Percentiles rank a stretch among this genome's conserved stretches.
These are phyloP conservation scores for Leptographium lundbergii DNA, from an alignment of 2,329 filamentous ascomycete genomes.

Conservation along the genomic window DNA sequence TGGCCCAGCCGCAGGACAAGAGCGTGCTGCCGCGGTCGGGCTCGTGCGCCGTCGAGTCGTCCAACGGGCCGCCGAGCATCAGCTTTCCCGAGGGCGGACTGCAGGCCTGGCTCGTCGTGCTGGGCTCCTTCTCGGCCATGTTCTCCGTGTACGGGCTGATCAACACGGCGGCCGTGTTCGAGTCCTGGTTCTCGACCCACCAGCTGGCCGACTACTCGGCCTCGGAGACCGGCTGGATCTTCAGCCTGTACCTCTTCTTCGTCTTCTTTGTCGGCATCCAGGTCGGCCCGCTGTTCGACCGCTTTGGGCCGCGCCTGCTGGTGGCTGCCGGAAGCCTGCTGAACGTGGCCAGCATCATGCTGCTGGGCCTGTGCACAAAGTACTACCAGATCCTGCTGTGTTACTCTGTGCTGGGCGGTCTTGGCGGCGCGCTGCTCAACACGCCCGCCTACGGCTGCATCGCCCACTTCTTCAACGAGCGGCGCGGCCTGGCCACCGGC, in stretches of 20 bases:
- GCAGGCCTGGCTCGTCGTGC: conserved; percentile 61
- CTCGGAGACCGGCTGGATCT: conserved; percentile 73
- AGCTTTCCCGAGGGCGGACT: conserved; percentile 63
- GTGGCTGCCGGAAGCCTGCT: conserved; percentile 51
- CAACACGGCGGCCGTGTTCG: conserved; percentile 64
- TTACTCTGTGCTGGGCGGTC: conserved; percentile 60
- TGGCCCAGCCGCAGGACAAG: too few relatives aligned
- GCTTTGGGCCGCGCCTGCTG: conserved; percentile 56
- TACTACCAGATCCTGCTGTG: conserved; percentile 75
- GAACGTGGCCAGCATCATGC: conserved; percentile 47
- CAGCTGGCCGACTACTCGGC: conserved; percentile 57
- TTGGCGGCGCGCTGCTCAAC: conserved; percentile 64
- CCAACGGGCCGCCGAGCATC: neutral
- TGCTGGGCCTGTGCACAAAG: conserved; percentile 54
- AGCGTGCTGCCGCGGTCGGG: too few relatives aligned
- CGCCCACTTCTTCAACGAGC: conserved; percentile 66
- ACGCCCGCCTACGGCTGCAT: conserved; percentile 64
- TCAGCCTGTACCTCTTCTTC: conserved; percentile 68
- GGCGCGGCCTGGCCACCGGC: conserved; percentile 65
- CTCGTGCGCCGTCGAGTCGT: neutral
- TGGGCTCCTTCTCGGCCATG: conserved; percentile 64
- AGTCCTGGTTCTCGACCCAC: conserved; percentile 61
- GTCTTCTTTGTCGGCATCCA: conserved; percentile 74
- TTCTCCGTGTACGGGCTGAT: conserved; percentile 59
- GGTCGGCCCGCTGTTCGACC: conserved; percentile 72